Base-by-base conservation (phyloP, 148 eudicot genomes). In the Camellia granthamiana region DNA sequence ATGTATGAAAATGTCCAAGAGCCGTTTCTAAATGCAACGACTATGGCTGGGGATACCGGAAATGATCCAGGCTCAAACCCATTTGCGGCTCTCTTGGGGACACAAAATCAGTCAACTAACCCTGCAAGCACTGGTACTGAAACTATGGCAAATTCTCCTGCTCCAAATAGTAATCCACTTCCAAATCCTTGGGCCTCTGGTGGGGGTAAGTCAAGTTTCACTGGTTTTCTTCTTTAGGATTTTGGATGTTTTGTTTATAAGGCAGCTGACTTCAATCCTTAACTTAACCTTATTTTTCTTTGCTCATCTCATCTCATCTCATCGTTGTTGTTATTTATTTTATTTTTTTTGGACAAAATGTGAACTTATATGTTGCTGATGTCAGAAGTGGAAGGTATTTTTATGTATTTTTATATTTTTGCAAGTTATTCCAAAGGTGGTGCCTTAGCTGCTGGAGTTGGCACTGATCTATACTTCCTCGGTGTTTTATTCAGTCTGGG, bases 161-260 rank as follows among this genome's bases (percentile, higher is more conserved):
- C 83, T 80, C 89, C 89, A n/a, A 87, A 87, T 78, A 73, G 87
- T 19, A 87, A 81, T 78, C 89, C 89, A 61, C 89, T 87, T 68
- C 89, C 89, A 23, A 87, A 87, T 69, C 89, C 89, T 7, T 87
- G 87, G 89, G 85, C 83, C 69, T 79, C 85, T 72, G 83, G 69
- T 69, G 78, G 80, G 38, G 81, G 89, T 87, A 80, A 58, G 81
- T 81, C 44, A n/a, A 7, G 41, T 43, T 49, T 6, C 19, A 7
- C 58, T 14, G 6, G 61, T 62, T 77, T 13, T 30, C 23, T 16
- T 19, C 14, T 12, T 47, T 7, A 1, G 42, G 11, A 3, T 76
- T 18, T 77, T 66, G 42, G 42, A 73, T 54, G 43, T 23, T 56
- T 30, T 73, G 14, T n/a, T 54, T 14, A 18, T 4, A 3, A 51